phyloP scores from a whole-genome alignment of 1,139 yeast species.

The Meyerozyma elateridarum region DNA sequence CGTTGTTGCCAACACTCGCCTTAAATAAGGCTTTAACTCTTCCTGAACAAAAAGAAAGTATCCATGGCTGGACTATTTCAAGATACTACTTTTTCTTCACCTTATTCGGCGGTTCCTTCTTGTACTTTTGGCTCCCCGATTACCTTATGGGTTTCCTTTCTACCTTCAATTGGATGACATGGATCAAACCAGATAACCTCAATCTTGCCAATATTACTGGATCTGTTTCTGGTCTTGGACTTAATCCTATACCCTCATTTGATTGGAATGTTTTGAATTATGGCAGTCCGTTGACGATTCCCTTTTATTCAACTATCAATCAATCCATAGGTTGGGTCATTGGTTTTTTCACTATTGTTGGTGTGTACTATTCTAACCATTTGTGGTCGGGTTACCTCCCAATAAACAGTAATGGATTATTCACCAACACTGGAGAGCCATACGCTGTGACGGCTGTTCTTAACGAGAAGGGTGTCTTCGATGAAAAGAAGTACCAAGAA shows the following conservation, averaged over 20 bases:
- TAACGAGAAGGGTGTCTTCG: slow-evolving; percentile 11
- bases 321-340: slow-evolving; percentile 13
- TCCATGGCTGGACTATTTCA: slow-evolving; percentile 19
- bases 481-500: slow-evolving; percentile 13
- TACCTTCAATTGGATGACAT: slow-evolving; percentile 18
- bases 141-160: slow-evolving; percentile 16
- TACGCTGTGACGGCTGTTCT: slow-evolving; percentile 13
- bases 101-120: slow-evolving; percentile 10
- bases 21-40: slow-evolving; percentile 35
- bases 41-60: slow-evolving; percentile 14
- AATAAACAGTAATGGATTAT: slow-evolving; percentile 13
- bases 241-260: slow-evolving; percentile 17
- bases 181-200: slow-evolving; percentile 18
- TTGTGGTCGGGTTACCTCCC: slow-evolving; percentile 17
- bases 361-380: slow-evolving; percentile 14
- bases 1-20: slow-evolving; percentile 42
- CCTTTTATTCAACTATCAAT: slow-evolving; percentile 13
- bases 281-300: slow-evolving; percentile 10
- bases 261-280: slow-evolving; percentile 16
- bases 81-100: slow-evolving; percentile 14
- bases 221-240: slow-evolving; percentile 13
- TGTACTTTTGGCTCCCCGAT: slow-evolving; percentile 18
- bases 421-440: slow-evolving; percentile 13
- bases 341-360: slow-evolving; percentile 13
- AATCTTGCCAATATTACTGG: slow-evolving; percentile 17